phyloP scores from a whole-genome alignment of 768 basidiomycete species.

The Termitomyces sp. region DNA sequence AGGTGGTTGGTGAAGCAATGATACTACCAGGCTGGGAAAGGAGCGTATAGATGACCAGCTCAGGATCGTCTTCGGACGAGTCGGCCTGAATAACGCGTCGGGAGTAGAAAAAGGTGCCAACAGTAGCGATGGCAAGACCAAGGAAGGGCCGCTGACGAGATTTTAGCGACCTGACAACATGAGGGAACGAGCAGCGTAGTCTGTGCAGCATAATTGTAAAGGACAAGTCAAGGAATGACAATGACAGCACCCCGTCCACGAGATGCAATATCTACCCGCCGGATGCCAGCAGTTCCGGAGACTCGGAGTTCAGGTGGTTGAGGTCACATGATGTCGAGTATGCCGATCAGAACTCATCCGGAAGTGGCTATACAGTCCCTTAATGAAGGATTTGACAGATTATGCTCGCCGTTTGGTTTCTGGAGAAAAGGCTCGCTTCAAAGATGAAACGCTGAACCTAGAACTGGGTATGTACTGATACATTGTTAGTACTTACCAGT shows the following conservation, averaged over 20 bases:
- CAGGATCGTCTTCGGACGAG: not conserved
- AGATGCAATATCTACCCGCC: not conserved
- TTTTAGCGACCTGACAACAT: not conserved
- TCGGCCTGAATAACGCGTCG: constrained; percentile 10
- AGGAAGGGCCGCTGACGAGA: constrained; percentile 3
- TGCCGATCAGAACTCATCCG: not conserved
- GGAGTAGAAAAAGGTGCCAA: constrained; percentile 11
- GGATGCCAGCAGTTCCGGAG: no score
- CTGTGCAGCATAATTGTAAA: not conserved
- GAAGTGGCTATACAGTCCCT: not conserved
- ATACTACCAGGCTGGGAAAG: not conserved
- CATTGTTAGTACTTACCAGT: not conserved
- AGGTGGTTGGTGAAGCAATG: not conserved
- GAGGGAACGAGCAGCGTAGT: not conserved
- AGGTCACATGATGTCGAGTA: not conserved
- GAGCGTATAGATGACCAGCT: not conserved
- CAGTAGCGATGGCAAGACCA: constrained; percentile 6
- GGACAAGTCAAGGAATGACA: no score
- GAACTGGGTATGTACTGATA: constrained; percentile 51
- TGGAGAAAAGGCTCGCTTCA: constrained; percentile 77
- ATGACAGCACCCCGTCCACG: no score
- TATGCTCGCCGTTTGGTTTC: constrained; percentile 73
- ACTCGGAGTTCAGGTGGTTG: not conserved
- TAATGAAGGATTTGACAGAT: constrained; percentile 44
- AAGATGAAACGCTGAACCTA: constrained; percentile 59